Conservation (phyloP, 1,284 basidiomycete species). For the Pseudozyma pruni region DNA sequence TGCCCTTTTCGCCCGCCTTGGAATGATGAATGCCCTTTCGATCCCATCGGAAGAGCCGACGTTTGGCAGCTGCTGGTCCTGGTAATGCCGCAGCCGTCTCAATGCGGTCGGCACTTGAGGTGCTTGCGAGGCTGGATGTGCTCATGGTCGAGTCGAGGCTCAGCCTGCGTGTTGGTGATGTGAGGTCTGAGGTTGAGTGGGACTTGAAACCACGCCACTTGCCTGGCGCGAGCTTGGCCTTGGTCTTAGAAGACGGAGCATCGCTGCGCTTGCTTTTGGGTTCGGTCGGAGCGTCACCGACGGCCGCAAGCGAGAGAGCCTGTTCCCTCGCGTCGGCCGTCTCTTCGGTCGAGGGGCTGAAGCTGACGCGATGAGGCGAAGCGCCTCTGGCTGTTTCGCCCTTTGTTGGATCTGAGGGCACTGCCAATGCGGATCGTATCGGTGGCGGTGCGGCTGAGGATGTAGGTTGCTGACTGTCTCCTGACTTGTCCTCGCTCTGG, state of each 20-base stretch:
- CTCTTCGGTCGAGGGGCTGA: conserved; percentile 52
- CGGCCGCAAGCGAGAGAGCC: conserved; percentile 7
- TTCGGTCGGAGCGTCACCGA: background rate
- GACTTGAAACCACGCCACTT: conserved; percentile 40
- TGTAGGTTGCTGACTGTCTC: conserved; percentile 1
- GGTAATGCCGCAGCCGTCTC: conserved; percentile 22
- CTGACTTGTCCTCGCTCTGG: background rate
- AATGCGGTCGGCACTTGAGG: conserved; percentile 11
- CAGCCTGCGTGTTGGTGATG: conserved; percentile 1
- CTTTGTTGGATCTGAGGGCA: conserved; percentile 4
- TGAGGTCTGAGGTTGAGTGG: conserved; percentile 29
- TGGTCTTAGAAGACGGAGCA: conserved; percentile 1
- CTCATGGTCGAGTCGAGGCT: conserved; percentile 26
- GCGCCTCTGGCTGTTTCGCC: conserved; percentile 13
- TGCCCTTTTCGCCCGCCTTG: conserved; percentile 23
- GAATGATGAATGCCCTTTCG: conserved; percentile 37
- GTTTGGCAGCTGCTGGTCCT: conserved; percentile 34
- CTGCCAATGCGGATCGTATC: conserved; percentile 19
- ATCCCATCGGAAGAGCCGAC: conserved; percentile 46
- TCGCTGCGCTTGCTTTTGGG: background rate
- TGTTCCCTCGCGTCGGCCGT: conserved; percentile 38
- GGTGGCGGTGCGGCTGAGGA: conserved; percentile 7
- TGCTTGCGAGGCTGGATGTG: conserved; percentile 8
- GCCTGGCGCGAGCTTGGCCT: conserved; percentile 5
- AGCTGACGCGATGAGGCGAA: conserved; percentile 49